Evolutionary conservation across 1,284 basidiomycete genomes (phyloP).

Genomic region (Agroathelia rolfsii): DNA sequence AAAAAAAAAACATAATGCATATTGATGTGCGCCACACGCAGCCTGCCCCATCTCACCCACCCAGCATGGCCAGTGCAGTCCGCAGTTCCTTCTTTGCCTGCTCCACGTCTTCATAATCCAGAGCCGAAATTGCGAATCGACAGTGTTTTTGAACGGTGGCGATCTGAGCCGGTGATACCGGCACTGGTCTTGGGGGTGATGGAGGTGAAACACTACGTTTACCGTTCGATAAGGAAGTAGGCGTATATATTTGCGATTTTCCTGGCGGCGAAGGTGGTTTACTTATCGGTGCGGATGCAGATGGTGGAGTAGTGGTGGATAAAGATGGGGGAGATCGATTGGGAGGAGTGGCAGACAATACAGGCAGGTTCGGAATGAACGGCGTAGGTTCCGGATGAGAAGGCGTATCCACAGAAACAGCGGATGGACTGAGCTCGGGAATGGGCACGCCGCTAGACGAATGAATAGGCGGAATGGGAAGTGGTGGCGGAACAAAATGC

Average conservation of each 20-base stretch:
- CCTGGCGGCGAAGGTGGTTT: slow-evolving; percentile 5
- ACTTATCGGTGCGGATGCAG: slow-evolving; percentile 2
- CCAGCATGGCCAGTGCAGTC: slow-evolving; percentile 66
- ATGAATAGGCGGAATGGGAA: slow-evolving; percentile 5
- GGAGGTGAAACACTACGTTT: slow-evolving; percentile 17
- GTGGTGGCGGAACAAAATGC: slow-evolving; percentile 9
- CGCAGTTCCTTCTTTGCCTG: slow-evolving; percentile 75
- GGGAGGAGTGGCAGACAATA: slow-evolving; percentile 9
- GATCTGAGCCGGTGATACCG: slow-evolving; percentile 53
- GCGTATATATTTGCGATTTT: slow-evolving; percentile 4
- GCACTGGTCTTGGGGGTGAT: slow-evolving; percentile 20
- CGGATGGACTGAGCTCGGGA: neutral
- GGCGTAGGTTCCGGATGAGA: slow-evolving; percentile 9
- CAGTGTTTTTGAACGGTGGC: slow-evolving; percentile 83
- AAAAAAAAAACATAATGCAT: too few relatives aligned
- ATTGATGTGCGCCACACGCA: too few relatives aligned
- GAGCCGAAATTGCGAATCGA: slow-evolving; percentile 79
- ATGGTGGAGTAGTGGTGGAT: slow-evolving; percentile 14
- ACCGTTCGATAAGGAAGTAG: slow-evolving; percentile 7
- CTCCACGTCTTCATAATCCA: slow-evolving; percentile 87
- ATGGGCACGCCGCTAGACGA: neutral
- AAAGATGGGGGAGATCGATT: slow-evolving; percentile 5
- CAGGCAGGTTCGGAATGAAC: slow-evolving; percentile 8
- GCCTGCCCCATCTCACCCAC: too few relatives aligned
- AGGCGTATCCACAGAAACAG: neutral